Evolutionary conservation across 306 rosid species (phyloP), one percentile per base, ranked within the genome.

Genomic region (Dryas alaskensis): DNA sequence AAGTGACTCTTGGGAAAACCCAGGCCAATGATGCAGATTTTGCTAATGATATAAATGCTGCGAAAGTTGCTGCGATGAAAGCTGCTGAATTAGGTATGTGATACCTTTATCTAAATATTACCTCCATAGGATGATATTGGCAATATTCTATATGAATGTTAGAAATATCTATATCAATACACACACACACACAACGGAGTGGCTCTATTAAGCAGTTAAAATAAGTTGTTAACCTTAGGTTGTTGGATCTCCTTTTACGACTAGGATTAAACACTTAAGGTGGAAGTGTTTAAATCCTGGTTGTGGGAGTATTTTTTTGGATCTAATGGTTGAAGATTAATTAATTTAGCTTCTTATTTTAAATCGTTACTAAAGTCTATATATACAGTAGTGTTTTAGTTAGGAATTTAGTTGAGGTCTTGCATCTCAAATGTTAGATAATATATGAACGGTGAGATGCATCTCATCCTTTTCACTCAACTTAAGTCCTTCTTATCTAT

Each of bases 51-150:
- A 10, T 87, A 37, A 86, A 87, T 82, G 89, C 87, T 76, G 96
- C 99, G 8, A 94, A 94, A 83, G 76, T 86, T 85, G 97, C 97
- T 13, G 99, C 99, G 17, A 88, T 94, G 88, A 92, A 87, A 84
- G 99, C 99, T 77, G 99, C 99, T 81, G 99, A 92, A 86, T 73
- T 89, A 84, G 99, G 97, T 90, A 84, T 50, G 67, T 78, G 0
- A 14, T 37, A 25, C 46, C 53, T 71, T 49, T 55, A 8, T 76
- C 9, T 43, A 25, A 40, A 57, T 6, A 22, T 69, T 79, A 54
- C 52, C 39, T 61, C 65, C 58, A 39, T 16, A 1, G 7, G 52
- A 42, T 25, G 13, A 19, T 46, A 37, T 12, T 45, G 19, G 13
- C 40, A 50, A 51, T 55, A 67, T 67, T 31, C 60, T 16, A 54